Base-by-base conservation (phyloP, 768 basidiomycete genomes). In the Gloeopeniophorella convolvens region DNA sequence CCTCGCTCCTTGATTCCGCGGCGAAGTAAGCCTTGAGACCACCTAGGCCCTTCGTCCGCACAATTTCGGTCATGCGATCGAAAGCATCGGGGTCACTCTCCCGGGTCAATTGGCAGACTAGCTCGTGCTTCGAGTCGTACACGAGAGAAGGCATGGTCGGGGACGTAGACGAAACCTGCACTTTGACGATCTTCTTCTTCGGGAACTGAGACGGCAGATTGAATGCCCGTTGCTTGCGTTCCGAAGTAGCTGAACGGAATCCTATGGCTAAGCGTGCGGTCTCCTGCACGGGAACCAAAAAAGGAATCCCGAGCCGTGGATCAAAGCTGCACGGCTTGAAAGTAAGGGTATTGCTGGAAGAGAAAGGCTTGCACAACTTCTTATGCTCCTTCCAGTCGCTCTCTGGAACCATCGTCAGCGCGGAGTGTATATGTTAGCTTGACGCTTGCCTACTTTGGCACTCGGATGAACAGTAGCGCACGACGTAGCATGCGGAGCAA, bases 381-480 rank as follows among this genome's bases (percentile, higher is more conserved):
- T 79, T 80, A 60, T 82, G 79, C 0, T 24, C 47, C 36, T 65
- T 61, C 80, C 80, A 81, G 26, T 74, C 67, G 9, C 56, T 57
- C 20, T 64, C 80, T 81, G 50, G 15, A n/a, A 16, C 27, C 12
- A 12, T 10, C n/a, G 16, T 45, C 16, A 15, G 11, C 23, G n/a
- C n/a, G 12, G 27, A 56, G 27, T 28, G 7, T 23, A 4, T 15
- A 13, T n/a, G 11, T 5, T 32, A 11, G 26, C 33, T 27, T 40
- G 15, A 13, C 43, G 0, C 16, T 64, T 75, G 3, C 57, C n/a
- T n/a, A 78, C 80, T 64, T 62, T 81, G 81, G 53, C 81, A 80
- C 27, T 71, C 72, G 1, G 63, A 55, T 5, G 77, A 78, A 48
- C 80, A 82, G 53, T 82, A 82, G n/a, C n/a, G n/a, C n/a, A n/a